A percentile compares a stretch with the other conserved stretches of the same genome.
phyloP scores from a whole-genome alignment of 2,329 filamentous ascomycete genomes.

The Pseudonectria buxi region DNA sequence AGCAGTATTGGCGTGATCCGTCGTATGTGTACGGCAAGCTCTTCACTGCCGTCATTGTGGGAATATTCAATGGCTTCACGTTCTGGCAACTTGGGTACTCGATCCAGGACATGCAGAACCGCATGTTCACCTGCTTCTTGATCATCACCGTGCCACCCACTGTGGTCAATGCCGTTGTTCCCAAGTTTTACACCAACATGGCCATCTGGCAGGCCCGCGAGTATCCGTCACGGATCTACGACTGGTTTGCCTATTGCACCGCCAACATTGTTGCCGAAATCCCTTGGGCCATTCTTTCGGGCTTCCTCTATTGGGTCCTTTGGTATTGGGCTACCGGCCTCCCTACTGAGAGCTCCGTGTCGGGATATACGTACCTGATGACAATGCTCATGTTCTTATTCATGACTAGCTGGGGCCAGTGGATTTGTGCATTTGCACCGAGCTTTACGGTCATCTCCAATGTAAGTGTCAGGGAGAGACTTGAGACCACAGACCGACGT shows the following conservation, averaged over 20 bases:
- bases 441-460: constrained; percentile 74
- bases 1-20: constrained; percentile 68
- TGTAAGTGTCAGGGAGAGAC: constrained; percentile 23
- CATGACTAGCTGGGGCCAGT: constrained; percentile 70
- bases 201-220: constrained; percentile 68
- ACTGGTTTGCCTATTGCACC: constrained; percentile 69
- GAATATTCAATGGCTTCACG: constrained; percentile 74
- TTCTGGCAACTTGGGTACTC: constrained; percentile 64
- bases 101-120: constrained; percentile 64
- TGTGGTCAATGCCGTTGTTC: constrained; percentile 65
- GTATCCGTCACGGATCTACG: constrained; percentile 67
- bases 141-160: constrained; percentile 59
- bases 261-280: constrained; percentile 69
- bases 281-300: constrained; percentile 58
- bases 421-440: constrained; percentile 77
- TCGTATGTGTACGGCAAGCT: constrained; percentile 73
- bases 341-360: constrained; percentile 54
- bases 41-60: constrained; percentile 63
- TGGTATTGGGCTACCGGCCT: constrained; percentile 75
- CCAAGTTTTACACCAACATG: constrained; percentile 72
- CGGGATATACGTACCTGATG: constrained; percentile 76
- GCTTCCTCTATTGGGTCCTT: constrained; percentile 62
- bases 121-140: constrained; percentile 67
- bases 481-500: not conserved
- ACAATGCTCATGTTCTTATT: constrained; percentile 71